phyloP scores from a whole-genome alignment of 352 stramenopile genomes.

The Poterioochromonas sp. region DNA sequence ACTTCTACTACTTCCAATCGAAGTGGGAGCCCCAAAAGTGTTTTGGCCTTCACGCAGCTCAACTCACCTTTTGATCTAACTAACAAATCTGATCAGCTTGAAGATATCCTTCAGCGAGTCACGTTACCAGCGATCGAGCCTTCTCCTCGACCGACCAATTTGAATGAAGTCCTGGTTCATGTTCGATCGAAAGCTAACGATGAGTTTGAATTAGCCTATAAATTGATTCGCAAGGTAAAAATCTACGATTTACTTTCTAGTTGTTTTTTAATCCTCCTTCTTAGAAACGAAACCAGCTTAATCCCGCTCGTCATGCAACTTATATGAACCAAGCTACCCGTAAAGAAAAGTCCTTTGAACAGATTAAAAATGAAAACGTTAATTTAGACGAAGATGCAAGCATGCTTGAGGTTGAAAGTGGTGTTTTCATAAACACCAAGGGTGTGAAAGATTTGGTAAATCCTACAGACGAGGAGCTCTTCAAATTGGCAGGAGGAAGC shows the following conservation, averaged over 20 bases:
- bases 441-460: neutral
- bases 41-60: neutral
- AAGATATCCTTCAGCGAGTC: no score
- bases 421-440: neutral
- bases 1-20: neutral
- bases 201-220: constrained; percentile 8
- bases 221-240: constrained; percentile 5
- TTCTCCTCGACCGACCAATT: neutral
- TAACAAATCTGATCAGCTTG: no score
- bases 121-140: neutral
- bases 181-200: neutral
- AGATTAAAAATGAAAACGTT: neutral
- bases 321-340: constrained; percentile 27
- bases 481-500: neutral
- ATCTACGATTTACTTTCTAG: neutral
- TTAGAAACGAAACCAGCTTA: constrained; percentile 9
- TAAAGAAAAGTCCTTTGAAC: neutral
- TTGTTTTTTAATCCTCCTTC: neutral
- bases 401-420: neutral
- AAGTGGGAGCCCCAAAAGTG: neutral
- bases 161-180: neutral
- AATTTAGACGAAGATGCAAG: neutral
- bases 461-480: constrained; percentile 10
- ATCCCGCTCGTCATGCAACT: neutral
- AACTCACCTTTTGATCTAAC: no score